phyloP scores from a whole-genome alignment of 192 early-diverging fungal species.

The Dispira simplex region DNA sequence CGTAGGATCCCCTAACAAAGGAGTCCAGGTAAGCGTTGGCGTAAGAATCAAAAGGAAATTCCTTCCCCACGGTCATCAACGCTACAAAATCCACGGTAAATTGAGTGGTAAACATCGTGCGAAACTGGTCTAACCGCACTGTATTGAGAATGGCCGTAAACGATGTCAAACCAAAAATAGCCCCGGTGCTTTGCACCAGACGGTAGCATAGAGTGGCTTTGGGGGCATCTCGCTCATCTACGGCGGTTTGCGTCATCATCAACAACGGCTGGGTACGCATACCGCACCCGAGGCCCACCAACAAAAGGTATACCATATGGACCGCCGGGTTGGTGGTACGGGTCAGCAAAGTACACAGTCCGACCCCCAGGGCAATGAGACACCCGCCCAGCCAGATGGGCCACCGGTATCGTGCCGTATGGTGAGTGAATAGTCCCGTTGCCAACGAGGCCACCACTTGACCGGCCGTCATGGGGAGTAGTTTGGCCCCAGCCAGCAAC shows the following conservation, averaged over 20 bases:
- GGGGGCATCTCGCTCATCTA: constrained; percentile 31
- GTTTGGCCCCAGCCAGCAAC: constrained; percentile 38
- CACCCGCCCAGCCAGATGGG: constrained; percentile 36
- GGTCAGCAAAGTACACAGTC: constrained; percentile 39
- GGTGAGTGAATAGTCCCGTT: constrained; percentile 33
- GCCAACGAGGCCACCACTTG: constrained; percentile 35
- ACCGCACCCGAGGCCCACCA: constrained; percentile 38
- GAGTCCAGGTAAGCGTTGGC: constrained; percentile 3
- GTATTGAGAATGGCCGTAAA: constrained; percentile 9
- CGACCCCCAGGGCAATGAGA: constrained; percentile 31
- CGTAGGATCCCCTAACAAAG: not conserved
- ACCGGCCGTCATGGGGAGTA: constrained; percentile 41
- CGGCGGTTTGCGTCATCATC: constrained; percentile 25
- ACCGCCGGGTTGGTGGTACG: constrained; percentile 26
- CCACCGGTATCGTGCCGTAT: constrained; percentile 28
- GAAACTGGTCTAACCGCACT: not conserved
- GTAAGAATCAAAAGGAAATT: not conserved
- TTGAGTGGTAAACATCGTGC: not conserved
- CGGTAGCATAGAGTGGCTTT: constrained; percentile 31
- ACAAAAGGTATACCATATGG: constrained; percentile 35
- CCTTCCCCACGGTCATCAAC: not conserved
- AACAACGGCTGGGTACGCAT: constrained; percentile 34
- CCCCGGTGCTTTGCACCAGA: constrained; percentile 33
- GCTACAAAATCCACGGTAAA: not conserved
- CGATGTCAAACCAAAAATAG: constrained; percentile 37